Conservation (phyloP, 225 moss, liverwort and hornwort species). For the Thuidium tamariscinum region DNA sequence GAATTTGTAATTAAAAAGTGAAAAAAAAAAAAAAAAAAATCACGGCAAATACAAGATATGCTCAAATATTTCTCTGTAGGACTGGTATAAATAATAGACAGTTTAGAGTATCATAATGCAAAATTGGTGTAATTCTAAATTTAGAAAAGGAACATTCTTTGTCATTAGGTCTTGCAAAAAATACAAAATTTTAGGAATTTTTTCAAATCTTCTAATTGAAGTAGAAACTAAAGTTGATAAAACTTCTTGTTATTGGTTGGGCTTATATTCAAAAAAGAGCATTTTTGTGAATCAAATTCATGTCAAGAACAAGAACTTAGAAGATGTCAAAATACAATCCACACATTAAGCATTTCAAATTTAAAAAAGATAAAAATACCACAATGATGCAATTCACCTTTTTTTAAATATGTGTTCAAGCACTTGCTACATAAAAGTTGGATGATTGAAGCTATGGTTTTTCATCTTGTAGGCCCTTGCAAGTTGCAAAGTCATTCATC, state of each 20-base stretch:
- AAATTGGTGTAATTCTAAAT: not conserved
- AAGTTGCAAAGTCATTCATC: not conserved
- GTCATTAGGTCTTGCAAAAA: not conserved
- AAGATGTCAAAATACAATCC: not conserved
- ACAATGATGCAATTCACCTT: rapidly evolving
- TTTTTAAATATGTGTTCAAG: not conserved
- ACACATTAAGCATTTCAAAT: not conserved
- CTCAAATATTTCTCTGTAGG: rapidly evolving
- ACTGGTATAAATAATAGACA: too few species aligned
- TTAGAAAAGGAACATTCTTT: not conserved
- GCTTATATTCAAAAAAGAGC: too few species aligned
- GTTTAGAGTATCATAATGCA: not conserved
- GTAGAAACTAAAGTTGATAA: not conserved
- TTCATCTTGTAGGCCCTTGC: not conserved
- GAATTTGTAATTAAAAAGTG: not conserved
- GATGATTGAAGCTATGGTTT: not conserved
- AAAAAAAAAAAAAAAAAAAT: not conserved
- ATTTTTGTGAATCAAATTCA: too few species aligned
- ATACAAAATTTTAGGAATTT: not conserved
- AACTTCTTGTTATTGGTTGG: not conserved
- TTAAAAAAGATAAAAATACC: not conserved
- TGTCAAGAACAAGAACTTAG: rapidly evolving
- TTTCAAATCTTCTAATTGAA: too few species aligned
- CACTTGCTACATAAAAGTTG: rapidly evolving
- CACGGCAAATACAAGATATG: not conserved